phyloP scores from a whole-genome alignment of 2,329 filamentous ascomycete species.

The Didymella arachidicola region DNA sequence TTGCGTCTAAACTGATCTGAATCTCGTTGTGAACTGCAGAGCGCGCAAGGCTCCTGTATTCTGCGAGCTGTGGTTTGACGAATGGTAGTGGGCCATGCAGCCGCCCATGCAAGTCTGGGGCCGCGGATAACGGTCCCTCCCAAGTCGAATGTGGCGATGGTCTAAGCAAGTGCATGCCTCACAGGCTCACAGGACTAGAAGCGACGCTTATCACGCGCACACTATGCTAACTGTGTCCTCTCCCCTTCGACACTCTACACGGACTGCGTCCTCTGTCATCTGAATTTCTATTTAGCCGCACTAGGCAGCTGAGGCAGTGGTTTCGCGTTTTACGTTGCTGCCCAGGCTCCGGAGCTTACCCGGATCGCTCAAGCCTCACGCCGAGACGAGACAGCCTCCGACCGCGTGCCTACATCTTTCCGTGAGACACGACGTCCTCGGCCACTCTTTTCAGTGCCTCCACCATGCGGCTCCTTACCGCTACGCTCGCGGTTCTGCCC shows the following conservation, averaged over 20 bases:
- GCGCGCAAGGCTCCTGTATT: neutral
- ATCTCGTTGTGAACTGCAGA: neutral
- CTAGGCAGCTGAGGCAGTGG: conserved; percentile 3
- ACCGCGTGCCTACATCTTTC: conserved; percentile 3
- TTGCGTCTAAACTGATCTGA: conserved; percentile 2
- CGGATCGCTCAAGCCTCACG: conserved; percentile 5
- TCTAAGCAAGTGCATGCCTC: conserved; percentile 11
- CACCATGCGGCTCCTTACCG: conserved; percentile 39
- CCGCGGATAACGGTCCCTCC: neutral
- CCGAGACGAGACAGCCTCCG: conserved; percentile 13
- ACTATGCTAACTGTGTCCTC: neutral
- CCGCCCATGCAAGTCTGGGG: neutral
- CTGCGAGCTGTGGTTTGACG: neutral
- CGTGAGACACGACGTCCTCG: conserved; percentile 2
- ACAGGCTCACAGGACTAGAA: neutral
- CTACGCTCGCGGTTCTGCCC: conserved; percentile 33
- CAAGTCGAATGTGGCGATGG: conserved; percentile 9
- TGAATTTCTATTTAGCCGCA: conserved; percentile 1
- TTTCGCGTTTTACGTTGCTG: conserved; percentile 16
- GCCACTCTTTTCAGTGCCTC: neutral
- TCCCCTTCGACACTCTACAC: neutral
- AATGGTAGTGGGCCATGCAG: neutral
- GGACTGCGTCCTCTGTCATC: neutral
- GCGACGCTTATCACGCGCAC: conserved; percentile 1
- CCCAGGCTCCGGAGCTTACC: conserved; percentile 16